Percentiles rank a stretch among this genome's conserved stretches.
These are phyloP conservation scores for Fusarium xyrophilum DNA, from an alignment of 2,329 filamentous ascomycete species.

Conservation along the genomic window DNA sequence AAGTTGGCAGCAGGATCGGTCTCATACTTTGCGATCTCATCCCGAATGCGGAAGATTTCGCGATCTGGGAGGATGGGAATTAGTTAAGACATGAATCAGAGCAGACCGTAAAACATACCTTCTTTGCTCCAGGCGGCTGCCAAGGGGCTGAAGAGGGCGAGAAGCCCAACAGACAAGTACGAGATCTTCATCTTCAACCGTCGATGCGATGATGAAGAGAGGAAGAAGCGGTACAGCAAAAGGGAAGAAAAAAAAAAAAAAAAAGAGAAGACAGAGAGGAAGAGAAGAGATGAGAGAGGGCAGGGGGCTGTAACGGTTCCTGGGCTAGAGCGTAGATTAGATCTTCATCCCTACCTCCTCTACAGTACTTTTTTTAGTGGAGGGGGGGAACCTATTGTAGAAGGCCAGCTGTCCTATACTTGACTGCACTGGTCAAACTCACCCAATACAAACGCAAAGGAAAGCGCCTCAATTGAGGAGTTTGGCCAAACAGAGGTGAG, in stretches of 20 bases:
- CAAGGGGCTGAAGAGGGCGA: constrained; percentile 71
- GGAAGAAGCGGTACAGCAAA: constrained; percentile 1
- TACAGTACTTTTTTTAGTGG: constrained; percentile 22
- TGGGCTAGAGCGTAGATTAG: constrained; percentile 20
- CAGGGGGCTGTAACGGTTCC: constrained; percentile 24
- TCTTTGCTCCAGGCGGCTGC: constrained; percentile 85
- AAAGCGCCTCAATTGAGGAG: constrained; percentile 17
- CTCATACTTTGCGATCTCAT: constrained; percentile 85
- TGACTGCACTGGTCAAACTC: not conserved
- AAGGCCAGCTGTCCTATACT: constrained; percentile 36
- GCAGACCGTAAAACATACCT: constrained; percentile 58
- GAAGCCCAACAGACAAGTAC: constrained; percentile 70
- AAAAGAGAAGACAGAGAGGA: not conserved
- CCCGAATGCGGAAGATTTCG: constrained; percentile 94
- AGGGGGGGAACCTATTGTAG: constrained; percentile 22
- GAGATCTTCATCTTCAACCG: constrained; percentile 71
- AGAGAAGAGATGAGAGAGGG: not conserved
- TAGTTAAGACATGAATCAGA: constrained; percentile 13
- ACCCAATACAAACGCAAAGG: constrained; percentile 22
- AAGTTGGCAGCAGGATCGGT: constrained; percentile 79
- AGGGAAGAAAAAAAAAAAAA: not conserved
- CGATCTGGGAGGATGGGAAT: constrained; percentile 68
- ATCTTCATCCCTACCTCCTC: constrained; percentile 21
- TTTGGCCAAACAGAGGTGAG: not conserved
- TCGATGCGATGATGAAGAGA: constrained; percentile 7